These are phyloP conservation scores for Arabidopsis arenosa DNA, from an alignment of 345 rosid genomes.

Conservation along the genomic window DNA sequence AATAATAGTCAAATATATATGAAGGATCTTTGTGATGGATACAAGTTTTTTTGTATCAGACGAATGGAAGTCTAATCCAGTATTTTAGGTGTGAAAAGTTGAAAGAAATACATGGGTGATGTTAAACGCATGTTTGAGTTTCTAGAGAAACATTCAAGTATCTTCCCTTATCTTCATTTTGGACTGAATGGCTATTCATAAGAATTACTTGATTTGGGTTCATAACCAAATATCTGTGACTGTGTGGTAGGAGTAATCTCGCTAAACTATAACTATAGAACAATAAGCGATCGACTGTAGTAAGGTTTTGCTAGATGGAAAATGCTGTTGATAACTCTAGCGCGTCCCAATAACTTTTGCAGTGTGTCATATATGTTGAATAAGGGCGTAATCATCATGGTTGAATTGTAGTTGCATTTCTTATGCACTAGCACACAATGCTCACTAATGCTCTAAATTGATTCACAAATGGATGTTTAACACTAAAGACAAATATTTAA, in stretches of 20 bases:
- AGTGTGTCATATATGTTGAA: neutral
- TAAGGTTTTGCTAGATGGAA: neutral
- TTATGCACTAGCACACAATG: neutral
- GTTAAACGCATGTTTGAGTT: too few species aligned
- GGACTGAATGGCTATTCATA: too few species aligned
- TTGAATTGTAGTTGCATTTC: neutral
- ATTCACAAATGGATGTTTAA: neutral
- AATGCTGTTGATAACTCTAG: neutral
- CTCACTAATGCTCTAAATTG: neutral
- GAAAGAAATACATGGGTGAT: too few species aligned
- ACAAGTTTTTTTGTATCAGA: too few species aligned
- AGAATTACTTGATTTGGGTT: too few species aligned
- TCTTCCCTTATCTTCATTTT: too few species aligned
- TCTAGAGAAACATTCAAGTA: too few species aligned
- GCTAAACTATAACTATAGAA: neutral
- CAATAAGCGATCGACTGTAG: neutral
- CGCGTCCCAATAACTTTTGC: neutral
- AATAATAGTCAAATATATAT: too few species aligned
- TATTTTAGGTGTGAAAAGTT: too few species aligned
- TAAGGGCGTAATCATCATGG: neutral
- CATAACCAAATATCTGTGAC: neutral
- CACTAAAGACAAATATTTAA: neutral
- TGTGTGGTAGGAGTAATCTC: neutral
- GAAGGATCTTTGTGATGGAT: too few species aligned
- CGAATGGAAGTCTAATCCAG: too few species aligned